Evolutionary conservation across 148 eudicot species (phyloP), one percentile per base, ranked within the genome.

Genomic region (Vaccinium macrocarpon): DNA sequence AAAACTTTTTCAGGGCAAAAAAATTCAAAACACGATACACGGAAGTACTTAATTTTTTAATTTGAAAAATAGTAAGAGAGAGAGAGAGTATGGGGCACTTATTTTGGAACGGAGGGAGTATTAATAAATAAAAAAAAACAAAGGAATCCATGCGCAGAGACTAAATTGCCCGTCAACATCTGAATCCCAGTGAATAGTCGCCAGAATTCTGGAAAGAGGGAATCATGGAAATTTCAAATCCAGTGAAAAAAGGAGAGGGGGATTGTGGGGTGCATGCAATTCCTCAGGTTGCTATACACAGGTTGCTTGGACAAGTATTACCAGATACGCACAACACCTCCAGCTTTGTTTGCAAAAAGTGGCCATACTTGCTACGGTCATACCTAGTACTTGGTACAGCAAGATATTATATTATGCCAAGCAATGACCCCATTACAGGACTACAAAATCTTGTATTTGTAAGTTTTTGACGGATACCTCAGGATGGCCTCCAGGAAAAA

Each of bases 401-500:
- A 53, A 9, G 25, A 18, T 27, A 32, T 55, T 55, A 27, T 6
- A 15, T 79, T 16, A 16, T 14, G 35, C 66, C 29, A 46, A 49
- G 18, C 79, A 49, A 76, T 23, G 79, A 42, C 32, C 35, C 35
- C 35, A 48, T 49, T 49, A 76, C 27, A 66, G 29, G 1, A 13
- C 13, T 25, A 80, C 6, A 19, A 66, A 25, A 18, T 71, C 16
- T 59, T 27, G 13, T 52, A 35, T 61, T 76, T 53, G 35, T 18
- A 5, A 21, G 42, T 5, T 84, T 7, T 46, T 57, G 51, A 29
- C 49, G n/a, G 38, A 72, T 86, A 95, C 98, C 99, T 97, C 99
- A 46, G 99, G 98, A 90, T 97, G 99, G 78, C 99, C 99, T 53
- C 99, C 99, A 49, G 99, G 99, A 81, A 97, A 97, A 64, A 97